A percentile compares a stretch with the other conserved stretches of the same genome.
Evolutionary conservation across 371 early-diverging fungal species (phyloP).

Genomic region (Lichtheimia hyalospora): DNA sequence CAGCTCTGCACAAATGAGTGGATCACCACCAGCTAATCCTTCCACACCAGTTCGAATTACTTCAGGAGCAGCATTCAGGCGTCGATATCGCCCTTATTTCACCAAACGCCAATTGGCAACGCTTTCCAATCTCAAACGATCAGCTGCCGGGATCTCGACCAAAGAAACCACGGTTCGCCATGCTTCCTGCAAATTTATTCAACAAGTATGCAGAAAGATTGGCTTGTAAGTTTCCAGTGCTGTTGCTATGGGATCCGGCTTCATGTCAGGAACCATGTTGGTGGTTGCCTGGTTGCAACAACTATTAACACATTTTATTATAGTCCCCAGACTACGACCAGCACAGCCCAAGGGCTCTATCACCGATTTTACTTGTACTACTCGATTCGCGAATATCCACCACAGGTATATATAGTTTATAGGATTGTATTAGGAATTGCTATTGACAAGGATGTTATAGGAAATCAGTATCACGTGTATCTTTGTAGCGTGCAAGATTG

Average conservation of each 20-base stretch:
- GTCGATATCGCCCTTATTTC: slow-evolving; percentile 43
- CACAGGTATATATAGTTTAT: slow-evolving; percentile 23
- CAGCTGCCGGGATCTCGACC: slow-evolving; percentile 12
- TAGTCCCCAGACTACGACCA: slow-evolving; percentile 73
- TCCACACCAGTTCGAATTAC: slow-evolving; percentile 32
- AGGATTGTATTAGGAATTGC: background rate
- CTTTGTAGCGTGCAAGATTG: slow-evolving; percentile 76
- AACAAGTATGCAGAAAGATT: slow-evolving; percentile 47
- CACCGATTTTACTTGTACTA: slow-evolving; percentile 72
- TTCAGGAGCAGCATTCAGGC: slow-evolving; percentile 34
- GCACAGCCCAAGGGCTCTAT: slow-evolving; percentile 71
- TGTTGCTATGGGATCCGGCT: no score
- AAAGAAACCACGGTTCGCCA: slow-evolving; percentile 35
- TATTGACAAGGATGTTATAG: slow-evolving; percentile 17
- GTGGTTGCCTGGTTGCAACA: no score
- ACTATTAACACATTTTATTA: background rate
- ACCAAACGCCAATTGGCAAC: slow-evolving; percentile 42
- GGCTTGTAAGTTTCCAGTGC: slow-evolving; percentile 32
- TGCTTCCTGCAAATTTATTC: slow-evolving; percentile 49
- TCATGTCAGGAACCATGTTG: no score
- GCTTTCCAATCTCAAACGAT: slow-evolving; percentile 27
- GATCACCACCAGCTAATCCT: slow-evolving; percentile 28
- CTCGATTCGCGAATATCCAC: slow-evolving; percentile 48
- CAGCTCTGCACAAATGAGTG: slow-evolving; percentile 14
- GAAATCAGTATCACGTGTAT: slow-evolving; percentile 63